Evolutionary conservation across 1,284 basidiomycete species (phyloP), one percentile per base, ranked within the genome.

Genomic region (Tilletiopsis washingtonensis): DNA sequence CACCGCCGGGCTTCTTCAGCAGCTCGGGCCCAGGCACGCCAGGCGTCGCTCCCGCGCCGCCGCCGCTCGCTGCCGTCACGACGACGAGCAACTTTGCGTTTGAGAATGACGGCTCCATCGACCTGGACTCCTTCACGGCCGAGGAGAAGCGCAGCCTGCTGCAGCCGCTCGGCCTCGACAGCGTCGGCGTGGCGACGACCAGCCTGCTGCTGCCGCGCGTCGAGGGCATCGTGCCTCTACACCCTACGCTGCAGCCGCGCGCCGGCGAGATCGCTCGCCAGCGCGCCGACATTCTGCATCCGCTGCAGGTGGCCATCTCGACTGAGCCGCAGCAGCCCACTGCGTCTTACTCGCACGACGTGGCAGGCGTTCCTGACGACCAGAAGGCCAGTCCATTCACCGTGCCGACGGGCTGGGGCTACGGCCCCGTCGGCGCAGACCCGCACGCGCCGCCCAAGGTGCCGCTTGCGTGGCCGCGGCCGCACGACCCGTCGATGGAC

Each of bases 401-500:
- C 29, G 34, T 47, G 3, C 39, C 46, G n/a, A 47, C 32, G 17
- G 46, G 46, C 20, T 37, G 34, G 20, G 34, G 15, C 3, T 47
- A 40, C 24, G 38, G 23, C n/a, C 9, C 29, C n/a, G n/a, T n/a
- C n/a, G 9, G 9, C 29, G n/a, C 29, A 9, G 29, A 34, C n/a
- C 29, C 29, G 9, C 29, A 34, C 9, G 26, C 11, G 4, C 12
- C 15, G 14, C 27, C 37, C 14, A 19, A 15, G 7, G 41, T 47
- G 4, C 46, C 46, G 11, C 6, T 47, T 24, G 27, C 46, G 14
- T 47, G 46, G 46, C 46, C 46, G 11, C 36, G 34, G 20, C 29
- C 29, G n/a, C n/a, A n/a, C n/a, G n/a, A n/a, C n/a, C n/a, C n/a
- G n/a, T 5, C 14, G 9, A n/a, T 34, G 9, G 29, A 34, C 29